Evolutionary conservation across 2,329 filamentous ascomycete genomes (phyloP), one percentile per base, ranked within the genome.

Genomic region (Sporothrix pallida): DNA sequence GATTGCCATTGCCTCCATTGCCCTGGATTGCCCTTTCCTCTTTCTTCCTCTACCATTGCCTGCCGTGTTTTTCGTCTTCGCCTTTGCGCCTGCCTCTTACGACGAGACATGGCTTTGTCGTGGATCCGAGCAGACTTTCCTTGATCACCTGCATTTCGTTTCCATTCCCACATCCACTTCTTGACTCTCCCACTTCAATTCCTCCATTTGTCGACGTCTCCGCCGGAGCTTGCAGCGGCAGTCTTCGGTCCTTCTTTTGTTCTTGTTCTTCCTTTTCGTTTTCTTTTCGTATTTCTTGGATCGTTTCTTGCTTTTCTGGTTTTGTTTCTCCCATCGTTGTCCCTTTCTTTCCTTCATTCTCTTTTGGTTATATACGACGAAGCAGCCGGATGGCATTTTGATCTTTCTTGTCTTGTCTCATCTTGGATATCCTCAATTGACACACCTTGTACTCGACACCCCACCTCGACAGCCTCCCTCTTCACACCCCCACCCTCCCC

Each of bases 351-450:
- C 7, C 20, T 12, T 20, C 23, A 9, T 48, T 48, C 52, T 20
- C 37, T 37, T n/a, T 9, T 46, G 42, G 62, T 48, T 68, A 52
- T 68, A 68, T 69, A 69, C 26, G 23, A 54, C 48, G 48, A 69
- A 50, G 17, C 20, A 37, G 48, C 46, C 46, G 6, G 42, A 42
- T 20, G 9, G 67, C 46, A 17, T 54, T 37, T 42, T 15, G 4
- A 31, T 37, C 8, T n/a, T 50, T 13, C 12, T 31, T 50, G n/a
- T 68, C 20, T 68, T 23, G 17, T 23, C 42, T 26, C 54, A 13
- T 26, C 10, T 42, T 56, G 52, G 20, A 23, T 26, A 12, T 12
- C 23, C 9, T 26, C 9, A 23, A 20, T 56, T 26, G 3, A 54
- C n/a, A 3, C 15, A 26, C 20, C 4, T 23, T 26, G 23, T 26